phyloP scores from a whole-genome alignment of 495 filamentous ascomycete genomes.

The Polyplosphaeria fusca region DNA sequence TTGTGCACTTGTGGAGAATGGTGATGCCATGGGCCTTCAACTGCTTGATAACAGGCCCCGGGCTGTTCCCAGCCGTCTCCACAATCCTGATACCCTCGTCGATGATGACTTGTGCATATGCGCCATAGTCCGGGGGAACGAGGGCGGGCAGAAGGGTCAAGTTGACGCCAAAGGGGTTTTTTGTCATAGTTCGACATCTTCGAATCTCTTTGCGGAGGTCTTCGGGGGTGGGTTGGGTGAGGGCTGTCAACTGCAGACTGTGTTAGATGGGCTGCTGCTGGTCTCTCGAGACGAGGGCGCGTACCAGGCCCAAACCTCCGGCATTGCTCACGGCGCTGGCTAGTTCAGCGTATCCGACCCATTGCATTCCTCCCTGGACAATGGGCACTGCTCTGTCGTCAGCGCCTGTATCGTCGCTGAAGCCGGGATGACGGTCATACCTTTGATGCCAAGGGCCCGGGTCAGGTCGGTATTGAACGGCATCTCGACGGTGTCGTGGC shows the following conservation, averaged over 20 bases:
- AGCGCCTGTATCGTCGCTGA: background rate
- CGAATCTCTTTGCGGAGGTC: conserved; percentile 92
- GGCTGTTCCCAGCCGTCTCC: conserved; percentile 94
- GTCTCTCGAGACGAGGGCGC: conserved; percentile 1
- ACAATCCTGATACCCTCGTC: conserved; percentile 92
- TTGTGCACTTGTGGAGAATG: conserved; percentile 96
- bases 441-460: conserved; percentile 78
- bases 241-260: conserved; percentile 65
- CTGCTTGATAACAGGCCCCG: conserved; percentile 83
- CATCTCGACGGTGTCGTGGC: conserved; percentile 53
- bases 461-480: conserved; percentile 91
- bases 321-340: conserved; percentile 93
- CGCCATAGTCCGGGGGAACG: conserved; percentile 83
- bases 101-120: conserved; percentile 89
- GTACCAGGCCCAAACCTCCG: conserved; percentile 83
- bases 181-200: conserved; percentile 78
- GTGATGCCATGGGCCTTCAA: conserved; percentile 75
- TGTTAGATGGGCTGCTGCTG: conserved; percentile 5
- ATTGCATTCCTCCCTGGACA: conserved; percentile 98
- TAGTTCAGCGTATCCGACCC: conserved; percentile 85
- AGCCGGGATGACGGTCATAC: conserved; percentile 47
- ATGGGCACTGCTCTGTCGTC: conserved; percentile 65
- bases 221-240: conserved; percentile 91
- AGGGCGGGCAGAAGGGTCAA: conserved; percentile 90
- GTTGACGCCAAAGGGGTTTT: conserved; percentile 90